Percentiles rank a stretch among this genome's conserved stretches.
Conservation (phyloP, 169 alveolate genomes). For the Plasmodium chabaudi region DNA sequence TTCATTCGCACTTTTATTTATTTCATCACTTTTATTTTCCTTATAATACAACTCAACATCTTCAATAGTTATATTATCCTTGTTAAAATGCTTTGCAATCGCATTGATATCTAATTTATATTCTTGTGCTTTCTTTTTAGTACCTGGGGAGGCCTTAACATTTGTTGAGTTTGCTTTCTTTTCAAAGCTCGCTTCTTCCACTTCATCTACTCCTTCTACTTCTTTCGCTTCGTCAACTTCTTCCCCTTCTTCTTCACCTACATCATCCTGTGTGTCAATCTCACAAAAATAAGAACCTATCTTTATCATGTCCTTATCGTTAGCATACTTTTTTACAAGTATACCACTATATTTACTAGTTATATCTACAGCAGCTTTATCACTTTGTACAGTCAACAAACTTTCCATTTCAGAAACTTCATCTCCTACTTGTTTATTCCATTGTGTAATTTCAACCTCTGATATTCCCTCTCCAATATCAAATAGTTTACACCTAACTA, state of each 20-base stretch:
- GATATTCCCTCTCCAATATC: slow-evolving; percentile 91
- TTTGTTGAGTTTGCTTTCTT: neutral
- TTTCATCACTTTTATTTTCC: neutral
- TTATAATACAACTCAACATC: slow-evolving; percentile 50
- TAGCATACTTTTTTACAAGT: slow-evolving; percentile 88
- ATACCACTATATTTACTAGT: slow-evolving; percentile 94
- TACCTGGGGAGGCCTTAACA: slow-evolving; percentile 72
- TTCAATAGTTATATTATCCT: slow-evolving; percentile 20
- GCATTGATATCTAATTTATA: slow-evolving; percentile 25
- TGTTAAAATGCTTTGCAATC: slow-evolving; percentile 16
- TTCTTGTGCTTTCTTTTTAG: slow-evolving; percentile 44
- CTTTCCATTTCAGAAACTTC: slow-evolving; percentile 94
- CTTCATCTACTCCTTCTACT: neutral
- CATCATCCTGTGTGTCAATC: slow-evolving; percentile 84
- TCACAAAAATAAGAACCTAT: slow-evolving; percentile 89
- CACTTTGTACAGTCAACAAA: slow-evolving; percentile 94
- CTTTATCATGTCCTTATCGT: slow-evolving; percentile 88
- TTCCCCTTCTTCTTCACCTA: slow-evolving; percentile 11
- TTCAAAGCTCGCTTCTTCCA: neutral
- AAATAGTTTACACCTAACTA: slow-evolving; percentile 87
- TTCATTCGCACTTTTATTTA: neutral
- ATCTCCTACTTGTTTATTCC: slow-evolving; percentile 94
- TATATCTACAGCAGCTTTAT: slow-evolving; percentile 95
- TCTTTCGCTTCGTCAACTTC: neutral
- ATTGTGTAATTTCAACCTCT: slow-evolving; percentile 94